Conservation (phyloP, 352 stramenopile species). For the Lagenidium giganteum region DNA sequence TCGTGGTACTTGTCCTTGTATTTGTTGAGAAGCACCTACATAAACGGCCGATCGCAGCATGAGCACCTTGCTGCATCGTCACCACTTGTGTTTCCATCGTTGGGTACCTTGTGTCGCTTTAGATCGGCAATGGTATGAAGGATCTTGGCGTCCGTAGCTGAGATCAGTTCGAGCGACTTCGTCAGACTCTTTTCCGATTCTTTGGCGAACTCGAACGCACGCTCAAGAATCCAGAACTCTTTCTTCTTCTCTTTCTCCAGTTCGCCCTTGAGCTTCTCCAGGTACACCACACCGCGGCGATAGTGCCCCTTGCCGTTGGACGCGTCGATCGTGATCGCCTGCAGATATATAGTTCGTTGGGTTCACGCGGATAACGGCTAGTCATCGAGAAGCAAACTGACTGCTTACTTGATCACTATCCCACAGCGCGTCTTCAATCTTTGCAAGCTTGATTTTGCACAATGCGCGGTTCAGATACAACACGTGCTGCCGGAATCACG, state of each 20-base stretch:
- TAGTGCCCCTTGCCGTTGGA: slow-evolving; percentile 75
- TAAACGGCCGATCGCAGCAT: neutral
- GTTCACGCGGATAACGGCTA: too few species aligned
- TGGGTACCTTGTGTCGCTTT: slow-evolving; percentile 65
- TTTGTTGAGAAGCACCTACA: slow-evolving; percentile 42
- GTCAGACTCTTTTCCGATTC: slow-evolving; percentile 74
- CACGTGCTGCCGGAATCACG: slow-evolving; percentile 32
- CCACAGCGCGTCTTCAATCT: slow-evolving; percentile 82
- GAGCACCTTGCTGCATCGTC: too few species aligned
- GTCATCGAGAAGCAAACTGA: neutral
- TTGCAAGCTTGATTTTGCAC: slow-evolving; percentile 81
- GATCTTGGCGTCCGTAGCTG: slow-evolving; percentile 41
- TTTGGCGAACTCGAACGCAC: slow-evolving; percentile 62
- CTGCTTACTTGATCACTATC: slow-evolving; percentile 69
- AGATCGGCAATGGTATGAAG: slow-evolving; percentile 52
- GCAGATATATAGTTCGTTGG: neutral
- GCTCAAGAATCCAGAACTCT: slow-evolving; percentile 87
- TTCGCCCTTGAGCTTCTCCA: slow-evolving; percentile 76
- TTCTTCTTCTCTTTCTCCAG: slow-evolving; percentile 73
- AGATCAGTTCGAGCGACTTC: slow-evolving; percentile 46
- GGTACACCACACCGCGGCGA: slow-evolving; percentile 70
- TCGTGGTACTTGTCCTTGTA: slow-evolving; percentile 75
- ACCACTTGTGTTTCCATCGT: too few species aligned
- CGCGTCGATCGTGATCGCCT: slow-evolving; percentile 66
- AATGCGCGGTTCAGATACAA: slow-evolving; percentile 80